Base-by-base conservation (phyloP, 2,329 filamentous ascomycete species). In the Colletotrichum magnum region DNA sequence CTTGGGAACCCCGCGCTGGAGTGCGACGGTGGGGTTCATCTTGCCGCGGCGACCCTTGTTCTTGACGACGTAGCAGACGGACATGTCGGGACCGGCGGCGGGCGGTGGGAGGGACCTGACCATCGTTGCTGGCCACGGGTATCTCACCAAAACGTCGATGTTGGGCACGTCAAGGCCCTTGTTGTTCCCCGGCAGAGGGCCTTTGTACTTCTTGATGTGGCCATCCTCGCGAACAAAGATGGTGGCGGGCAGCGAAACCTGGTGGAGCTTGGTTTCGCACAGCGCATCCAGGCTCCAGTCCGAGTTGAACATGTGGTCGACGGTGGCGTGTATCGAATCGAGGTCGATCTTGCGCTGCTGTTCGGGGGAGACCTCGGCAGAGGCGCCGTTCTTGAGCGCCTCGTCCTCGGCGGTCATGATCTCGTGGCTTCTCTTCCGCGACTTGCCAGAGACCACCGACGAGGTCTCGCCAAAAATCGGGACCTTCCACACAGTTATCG, bases 1-100 rank as follows among this genome's bases (percentile, higher is more conserved):
- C 57, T 91, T 77, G 60, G 83, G 86, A 0, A 98, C 87, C 1
- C 91, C 91, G 2, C 94, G 81, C 32, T 82, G 84, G 70, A 82
- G 85, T 0, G 94, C 95, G 66, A 85, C 88, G 56, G 86, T 77
- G 0, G 88, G 82, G 69, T 93, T 86, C 76, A 99, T 98, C 75
- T 92, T 95, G 60, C 96, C 96, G 62, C 96, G 89, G 62, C 92
- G 87, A 45, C 90, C 85, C 71, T 94, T 89, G 62, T 89, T 90
- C 73, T 94, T 93, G 76, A 97, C 87, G 67, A 99, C 91, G 79
- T 99, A 99, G 67, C 92, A 97, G 73, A 98, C 84, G 6, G 94
- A 91, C 54, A 91, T 89, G 32, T 84, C 83, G 1, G 89, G 89
- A 5, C 91, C 92, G 21, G 84, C 81, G 0, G 93, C 93, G 0